Conservation (phyloP, 2,329 filamentous ascomycete species). For the Pseudocercospora musae region DNA sequence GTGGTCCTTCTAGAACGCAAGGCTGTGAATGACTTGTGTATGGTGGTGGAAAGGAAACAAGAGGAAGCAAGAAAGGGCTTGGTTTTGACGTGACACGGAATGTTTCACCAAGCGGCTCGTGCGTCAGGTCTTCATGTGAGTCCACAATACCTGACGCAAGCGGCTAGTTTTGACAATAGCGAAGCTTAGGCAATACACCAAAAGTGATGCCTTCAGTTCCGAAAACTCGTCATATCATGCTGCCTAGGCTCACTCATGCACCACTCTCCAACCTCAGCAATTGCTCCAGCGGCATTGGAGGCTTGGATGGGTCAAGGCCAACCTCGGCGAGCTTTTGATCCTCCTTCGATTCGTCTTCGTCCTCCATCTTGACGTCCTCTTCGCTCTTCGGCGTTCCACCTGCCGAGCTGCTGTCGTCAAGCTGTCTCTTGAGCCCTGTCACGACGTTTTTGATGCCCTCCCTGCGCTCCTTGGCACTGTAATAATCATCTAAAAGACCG, state of each 20-base stretch:
- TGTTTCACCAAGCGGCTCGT: neutral
- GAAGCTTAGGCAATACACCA: neutral
- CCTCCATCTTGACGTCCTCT: constrained; percentile 26
- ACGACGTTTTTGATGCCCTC: constrained; percentile 65
- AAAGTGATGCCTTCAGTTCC: neutral
- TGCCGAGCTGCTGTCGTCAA: constrained; percentile 53
- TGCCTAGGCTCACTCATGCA: neutral
- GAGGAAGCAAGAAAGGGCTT: neutral
- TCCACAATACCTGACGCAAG: neutral
- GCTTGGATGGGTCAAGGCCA: constrained; percentile 14
- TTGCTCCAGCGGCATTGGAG: constrained; percentile 31
- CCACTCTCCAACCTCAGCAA: constrained; percentile 25
- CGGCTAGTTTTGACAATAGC: neutral
- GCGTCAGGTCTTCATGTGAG: neutral
- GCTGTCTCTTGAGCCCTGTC: constrained; percentile 62
- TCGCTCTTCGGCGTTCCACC: constrained; percentile 32
- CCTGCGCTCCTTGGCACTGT: constrained; percentile 67
- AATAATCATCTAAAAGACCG: constrained; percentile 51
- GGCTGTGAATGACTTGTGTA: neutral
- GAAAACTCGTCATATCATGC: neutral
- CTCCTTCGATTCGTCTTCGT: constrained; percentile 16
- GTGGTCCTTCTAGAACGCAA: neutral
- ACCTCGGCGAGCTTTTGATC: neutral
- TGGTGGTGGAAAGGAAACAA: neutral
- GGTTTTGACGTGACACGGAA: neutral